Percentiles rank a stretch among this genome's conserved stretches.
Conservation (phyloP, 257 asterid species). For the Pogostemon cablin region DNA sequence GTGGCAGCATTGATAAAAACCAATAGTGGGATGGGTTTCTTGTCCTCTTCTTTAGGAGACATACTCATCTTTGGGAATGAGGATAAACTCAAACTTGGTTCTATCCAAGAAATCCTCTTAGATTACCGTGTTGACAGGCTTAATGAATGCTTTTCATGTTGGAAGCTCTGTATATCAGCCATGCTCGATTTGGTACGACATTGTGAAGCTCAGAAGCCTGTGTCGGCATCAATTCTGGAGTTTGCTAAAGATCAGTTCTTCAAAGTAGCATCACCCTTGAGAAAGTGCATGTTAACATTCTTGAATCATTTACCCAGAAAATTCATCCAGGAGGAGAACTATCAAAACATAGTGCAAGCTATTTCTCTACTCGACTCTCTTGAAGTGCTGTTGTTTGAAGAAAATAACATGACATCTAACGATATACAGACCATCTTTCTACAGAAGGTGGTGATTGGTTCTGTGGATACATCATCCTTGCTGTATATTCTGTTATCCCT, state of each 20-base stretch:
- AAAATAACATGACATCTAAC: conserved; percentile 36
- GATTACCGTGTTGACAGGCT: conserved; percentile 50
- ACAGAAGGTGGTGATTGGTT: background rate
- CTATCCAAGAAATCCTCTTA: conserved; percentile 42
- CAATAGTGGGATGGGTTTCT: background rate
- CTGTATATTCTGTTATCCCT: conserved; percentile 34
- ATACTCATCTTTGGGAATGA: conserved; percentile 51
- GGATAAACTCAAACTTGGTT: conserved; percentile 39
- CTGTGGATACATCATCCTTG: conserved; percentile 35
- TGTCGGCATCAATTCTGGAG: too few species aligned
- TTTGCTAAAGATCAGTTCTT: conserved; percentile 42
- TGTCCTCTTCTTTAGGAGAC: conserved; percentile 41
- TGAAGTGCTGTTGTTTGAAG: conserved; percentile 40
- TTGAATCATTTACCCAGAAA: conserved; percentile 50
- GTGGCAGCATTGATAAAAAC: conserved; percentile 36
- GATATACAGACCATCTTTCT: conserved; percentile 38
- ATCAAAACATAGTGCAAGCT: conserved; percentile 32
- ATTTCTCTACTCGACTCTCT: conserved; percentile 38
- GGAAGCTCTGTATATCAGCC: conserved; percentile 41
- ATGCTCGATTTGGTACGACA: conserved; percentile 44
- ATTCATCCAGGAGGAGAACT: conserved; percentile 38
- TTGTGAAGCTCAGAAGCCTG: conserved; percentile 34
- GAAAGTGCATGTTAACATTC: conserved; percentile 37
- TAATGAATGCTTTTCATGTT: conserved; percentile 37
- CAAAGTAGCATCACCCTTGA: conserved; percentile 36